Conservation (phyloP, 1,139 yeast species). For the Casaregolazyma suthepensis region DNA sequence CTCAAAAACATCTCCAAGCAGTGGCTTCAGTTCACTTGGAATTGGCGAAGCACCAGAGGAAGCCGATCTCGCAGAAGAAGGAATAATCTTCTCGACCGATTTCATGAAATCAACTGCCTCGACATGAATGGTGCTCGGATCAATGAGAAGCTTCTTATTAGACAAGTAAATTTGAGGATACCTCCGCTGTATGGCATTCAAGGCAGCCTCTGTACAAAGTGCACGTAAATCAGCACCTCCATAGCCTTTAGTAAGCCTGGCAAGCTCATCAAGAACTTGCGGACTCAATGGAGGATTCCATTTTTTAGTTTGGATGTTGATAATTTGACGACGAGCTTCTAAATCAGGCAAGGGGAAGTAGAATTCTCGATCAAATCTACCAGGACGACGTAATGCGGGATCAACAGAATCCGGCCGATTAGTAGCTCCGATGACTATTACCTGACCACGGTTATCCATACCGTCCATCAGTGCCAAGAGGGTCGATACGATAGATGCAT, state of each 20-base stretch:
- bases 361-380: conserved; percentile 94
- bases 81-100: conserved; percentile 82
- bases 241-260: conserved; percentile 84
- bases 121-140: conserved; percentile 67
- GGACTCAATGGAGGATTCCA: conserved; percentile 74
- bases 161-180: conserved; percentile 90
- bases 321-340: conserved; percentile 69
- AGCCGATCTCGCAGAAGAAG: conserved; percentile 85
- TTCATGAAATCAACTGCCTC: conserved; percentile 82
- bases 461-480: conserved; percentile 92
- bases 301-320: conserved; percentile 77
- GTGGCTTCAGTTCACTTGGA: conserved; percentile 64
- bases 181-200: conserved; percentile 81
- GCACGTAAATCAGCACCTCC: conserved; percentile 98
- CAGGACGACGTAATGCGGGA: conserved; percentile 95
- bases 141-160: conserved; percentile 64
- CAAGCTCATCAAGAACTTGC: conserved; percentile 58
- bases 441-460: conserved; percentile 96
- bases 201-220: conserved; percentile 91
- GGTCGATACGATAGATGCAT: conserved; percentile 93
- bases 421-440: conserved; percentile 96
- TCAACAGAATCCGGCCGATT: conserved; percentile 97
- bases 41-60: conserved; percentile 71
- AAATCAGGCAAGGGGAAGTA: conserved; percentile 90
- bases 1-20: conserved; percentile 47